Percentiles rank a stretch among this genome's conserved stretches.
phyloP scores from a whole-genome alignment of 148 eudicot species.

The Persicaria tinctoria region DNA sequence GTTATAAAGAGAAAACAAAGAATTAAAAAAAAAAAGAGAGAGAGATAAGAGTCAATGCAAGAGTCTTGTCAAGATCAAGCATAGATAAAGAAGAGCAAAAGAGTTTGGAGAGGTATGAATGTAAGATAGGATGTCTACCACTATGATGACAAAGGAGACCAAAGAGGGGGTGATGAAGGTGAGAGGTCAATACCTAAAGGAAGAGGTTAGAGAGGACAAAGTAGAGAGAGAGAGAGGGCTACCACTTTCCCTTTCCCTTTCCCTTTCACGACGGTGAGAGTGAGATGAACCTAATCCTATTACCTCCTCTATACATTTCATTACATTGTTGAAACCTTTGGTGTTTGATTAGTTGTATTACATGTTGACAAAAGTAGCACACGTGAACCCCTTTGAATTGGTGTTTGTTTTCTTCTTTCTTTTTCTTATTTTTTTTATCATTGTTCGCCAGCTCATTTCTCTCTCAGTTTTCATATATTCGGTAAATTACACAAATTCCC shows the following conservation, averaged over 20 bases:
- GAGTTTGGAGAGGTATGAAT: background rate
- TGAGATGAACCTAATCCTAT: background rate
- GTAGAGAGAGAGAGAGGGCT: background rate
- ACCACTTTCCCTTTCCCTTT: background rate
- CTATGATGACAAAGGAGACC: constrained; percentile 4
- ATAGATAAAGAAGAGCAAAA: no score
- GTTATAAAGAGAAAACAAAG: no score
- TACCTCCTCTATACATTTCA: no score
- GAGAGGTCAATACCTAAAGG: background rate
- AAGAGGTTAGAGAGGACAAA: background rate
- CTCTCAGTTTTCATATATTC: no score
- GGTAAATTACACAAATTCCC: no score
- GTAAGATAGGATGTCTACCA: background rate
- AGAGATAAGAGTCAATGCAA: no score
- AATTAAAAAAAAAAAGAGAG: no score
- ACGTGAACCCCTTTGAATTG: background rate
- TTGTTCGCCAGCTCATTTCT: no score
- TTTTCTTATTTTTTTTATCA: no score
- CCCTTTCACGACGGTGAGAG: background rate
- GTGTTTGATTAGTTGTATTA: background rate
- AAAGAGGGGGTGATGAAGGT: background rate
- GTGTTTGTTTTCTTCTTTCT: no score
- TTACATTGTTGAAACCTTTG: background rate
- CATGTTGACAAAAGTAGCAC: background rate
- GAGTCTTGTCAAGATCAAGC: no score